Conservation (phyloP, 2,329 filamentous ascomycete genomes). For the Colletotrichum destructivum region DNA sequence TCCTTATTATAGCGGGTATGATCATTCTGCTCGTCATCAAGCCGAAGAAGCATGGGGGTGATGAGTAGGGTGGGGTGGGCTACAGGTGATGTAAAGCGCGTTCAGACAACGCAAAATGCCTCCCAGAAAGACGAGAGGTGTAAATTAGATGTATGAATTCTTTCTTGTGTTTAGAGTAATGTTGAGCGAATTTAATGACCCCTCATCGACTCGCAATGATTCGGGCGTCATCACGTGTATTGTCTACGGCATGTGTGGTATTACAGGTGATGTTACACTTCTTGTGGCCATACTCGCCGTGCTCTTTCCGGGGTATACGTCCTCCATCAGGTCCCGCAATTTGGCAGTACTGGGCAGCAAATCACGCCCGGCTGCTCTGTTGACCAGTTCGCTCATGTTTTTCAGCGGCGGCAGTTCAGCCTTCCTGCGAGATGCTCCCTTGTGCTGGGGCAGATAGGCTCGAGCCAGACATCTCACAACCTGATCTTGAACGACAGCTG, state of each 20-base stretch:
- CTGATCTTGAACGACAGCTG: constrained; percentile 23
- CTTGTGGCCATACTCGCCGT: background rate
- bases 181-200: constrained; percentile 30
- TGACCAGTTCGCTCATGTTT: constrained; percentile 14
- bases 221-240: background rate
- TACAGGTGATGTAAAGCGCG: constrained; percentile 2
- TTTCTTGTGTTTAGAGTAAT: constrained; percentile 42
- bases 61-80: constrained; percentile 43
- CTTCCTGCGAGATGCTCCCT: background rate
- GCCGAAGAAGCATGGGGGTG: constrained; percentile 69
- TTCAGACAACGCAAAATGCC: background rate
- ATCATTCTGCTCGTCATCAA: constrained; percentile 89
- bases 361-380: constrained; percentile 6
- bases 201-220: background rate
- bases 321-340: constrained; percentile 11
- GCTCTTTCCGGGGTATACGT: background rate
- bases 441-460: background rate
- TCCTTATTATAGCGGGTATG: constrained; percentile 87
- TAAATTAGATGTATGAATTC: constrained; percentile 46
- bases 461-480: constrained; percentile 32
- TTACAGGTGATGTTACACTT: background rate
- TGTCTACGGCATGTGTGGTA: background rate
- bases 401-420: constrained; percentile 8
- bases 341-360: constrained; percentile 16
- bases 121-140: constrained; percentile 36